phyloP scores from a whole-genome alignment of 1,284 basidiomycete species.

The Ceratobasidium sp. region DNA sequence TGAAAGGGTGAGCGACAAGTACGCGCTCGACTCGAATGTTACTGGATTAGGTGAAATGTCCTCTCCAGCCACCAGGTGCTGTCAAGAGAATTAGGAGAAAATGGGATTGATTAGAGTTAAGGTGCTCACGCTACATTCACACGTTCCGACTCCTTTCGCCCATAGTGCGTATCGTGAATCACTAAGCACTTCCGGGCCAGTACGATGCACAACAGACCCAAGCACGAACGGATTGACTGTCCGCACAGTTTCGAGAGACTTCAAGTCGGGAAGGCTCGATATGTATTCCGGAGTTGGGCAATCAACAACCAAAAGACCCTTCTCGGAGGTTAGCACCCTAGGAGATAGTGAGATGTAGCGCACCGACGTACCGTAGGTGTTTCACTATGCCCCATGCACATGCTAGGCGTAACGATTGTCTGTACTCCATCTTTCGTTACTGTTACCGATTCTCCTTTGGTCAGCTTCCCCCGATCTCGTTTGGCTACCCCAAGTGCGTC shows the following conservation, averaged over 20 bases:
- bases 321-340: constrained; percentile 48
- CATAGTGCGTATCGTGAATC: constrained; percentile 78
- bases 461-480: constrained; percentile 66
- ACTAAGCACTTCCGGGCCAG: constrained; percentile 75
- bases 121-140: constrained; percentile 29
- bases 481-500: constrained; percentile 73
- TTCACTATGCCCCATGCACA: constrained; percentile 57
- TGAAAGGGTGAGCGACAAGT: constrained; percentile 78
- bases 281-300: constrained; percentile 74
- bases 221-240: constrained; percentile 61
- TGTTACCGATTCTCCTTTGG: constrained; percentile 67
- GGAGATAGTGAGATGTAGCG: constrained; percentile 25
- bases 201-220: constrained; percentile 74
- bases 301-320: constrained; percentile 74
- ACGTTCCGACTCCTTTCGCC: constrained; percentile 63
- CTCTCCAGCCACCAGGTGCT: constrained; percentile 79
- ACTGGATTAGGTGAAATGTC: constrained; percentile 74
- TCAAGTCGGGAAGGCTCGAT: constrained; percentile 64
- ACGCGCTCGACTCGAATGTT: constrained; percentile 81
- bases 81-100: neutral
- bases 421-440: constrained; percentile 61
- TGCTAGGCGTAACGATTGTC: constrained; percentile 56
- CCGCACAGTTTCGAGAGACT: constrained; percentile 64
- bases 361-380: constrained; percentile 55
- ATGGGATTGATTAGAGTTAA: neutral